A percentile compares a stretch with the other conserved stretches of the same genome.
Evolutionary conservation across 345 rosid genomes (phyloP).

Genomic region (Populus deltoides): DNA sequence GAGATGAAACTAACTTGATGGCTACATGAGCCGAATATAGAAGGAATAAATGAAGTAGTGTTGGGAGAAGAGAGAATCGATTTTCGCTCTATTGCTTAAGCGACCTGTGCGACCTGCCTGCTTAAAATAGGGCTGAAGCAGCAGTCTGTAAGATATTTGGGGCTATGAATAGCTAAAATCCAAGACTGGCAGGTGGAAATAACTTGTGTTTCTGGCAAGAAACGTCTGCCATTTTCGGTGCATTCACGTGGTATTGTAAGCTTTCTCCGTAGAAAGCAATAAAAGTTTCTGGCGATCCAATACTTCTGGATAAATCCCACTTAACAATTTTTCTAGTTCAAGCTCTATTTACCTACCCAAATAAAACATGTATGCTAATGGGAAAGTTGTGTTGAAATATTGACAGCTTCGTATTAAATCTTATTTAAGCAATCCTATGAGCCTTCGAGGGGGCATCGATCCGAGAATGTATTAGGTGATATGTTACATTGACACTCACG

Average conservation of each 20-base stretch:
- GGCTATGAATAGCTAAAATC: neutral
- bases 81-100: neutral
- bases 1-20: no score
- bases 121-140: neutral
- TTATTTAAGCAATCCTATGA: constrained; percentile 15
- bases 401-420: neutral
- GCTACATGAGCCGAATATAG: no score
- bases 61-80: no score
- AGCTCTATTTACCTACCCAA: neutral
- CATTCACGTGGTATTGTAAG: neutral
- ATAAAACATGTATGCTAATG: neutral
- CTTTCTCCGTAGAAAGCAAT: neutral
- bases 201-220: neutral
- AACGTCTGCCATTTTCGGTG: neutral
- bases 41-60: no score
- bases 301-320: neutral
- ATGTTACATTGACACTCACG: constrained; percentile 29
- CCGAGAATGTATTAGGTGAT: constrained; percentile 22
- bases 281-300: neutral
- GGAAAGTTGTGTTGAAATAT: neutral
- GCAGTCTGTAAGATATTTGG: neutral
- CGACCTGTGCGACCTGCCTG: neutral
- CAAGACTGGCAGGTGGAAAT: neutral
- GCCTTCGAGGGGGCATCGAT: neutral
- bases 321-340: neutral